Conservation (phyloP, 345 rosid genomes). For the Rhodamnia argentea region DNA sequence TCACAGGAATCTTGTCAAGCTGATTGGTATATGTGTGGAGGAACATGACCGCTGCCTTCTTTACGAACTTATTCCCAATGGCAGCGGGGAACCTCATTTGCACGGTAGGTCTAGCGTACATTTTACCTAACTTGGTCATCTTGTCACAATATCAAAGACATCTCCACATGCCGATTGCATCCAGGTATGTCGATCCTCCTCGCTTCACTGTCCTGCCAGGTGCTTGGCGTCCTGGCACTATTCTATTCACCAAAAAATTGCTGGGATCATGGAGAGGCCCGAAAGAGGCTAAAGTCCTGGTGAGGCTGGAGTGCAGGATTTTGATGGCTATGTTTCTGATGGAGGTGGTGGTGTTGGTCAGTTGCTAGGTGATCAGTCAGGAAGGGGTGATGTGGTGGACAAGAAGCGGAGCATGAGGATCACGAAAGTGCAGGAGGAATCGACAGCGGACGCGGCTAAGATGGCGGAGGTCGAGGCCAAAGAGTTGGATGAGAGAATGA, state of each 20-base stretch:
- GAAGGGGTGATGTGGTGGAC: neutral
- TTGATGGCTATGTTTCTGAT: no score
- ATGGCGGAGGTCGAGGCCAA: neutral
- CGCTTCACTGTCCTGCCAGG: neutral
- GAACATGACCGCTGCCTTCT: slow-evolving; percentile 69
- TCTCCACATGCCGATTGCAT: neutral
- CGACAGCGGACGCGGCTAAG: neutral
- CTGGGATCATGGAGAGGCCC: neutral
- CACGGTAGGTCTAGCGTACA: slow-evolving; percentile 42
- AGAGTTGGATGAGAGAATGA: neutral
- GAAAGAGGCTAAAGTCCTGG: neutral
- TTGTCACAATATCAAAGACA: neutral
- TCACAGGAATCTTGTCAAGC: slow-evolving; percentile 83
- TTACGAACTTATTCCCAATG: slow-evolving; percentile 80
- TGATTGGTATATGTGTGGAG: slow-evolving; percentile 87
- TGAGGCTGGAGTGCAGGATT: neutral
- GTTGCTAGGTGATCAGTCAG: neutral
- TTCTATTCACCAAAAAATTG: neutral
- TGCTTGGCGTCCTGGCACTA: neutral
- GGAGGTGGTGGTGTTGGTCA: neutral
- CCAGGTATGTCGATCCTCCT: slow-evolving; percentile 72
- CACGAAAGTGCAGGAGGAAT: neutral
- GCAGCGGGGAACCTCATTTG: slow-evolving; percentile 88
- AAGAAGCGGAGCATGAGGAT: neutral
- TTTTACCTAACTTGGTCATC: neutral